phyloP scores from a whole-genome alignment of 2,329 filamentous ascomycete genomes.

The Pseudogymnoascus sp. region DNA sequence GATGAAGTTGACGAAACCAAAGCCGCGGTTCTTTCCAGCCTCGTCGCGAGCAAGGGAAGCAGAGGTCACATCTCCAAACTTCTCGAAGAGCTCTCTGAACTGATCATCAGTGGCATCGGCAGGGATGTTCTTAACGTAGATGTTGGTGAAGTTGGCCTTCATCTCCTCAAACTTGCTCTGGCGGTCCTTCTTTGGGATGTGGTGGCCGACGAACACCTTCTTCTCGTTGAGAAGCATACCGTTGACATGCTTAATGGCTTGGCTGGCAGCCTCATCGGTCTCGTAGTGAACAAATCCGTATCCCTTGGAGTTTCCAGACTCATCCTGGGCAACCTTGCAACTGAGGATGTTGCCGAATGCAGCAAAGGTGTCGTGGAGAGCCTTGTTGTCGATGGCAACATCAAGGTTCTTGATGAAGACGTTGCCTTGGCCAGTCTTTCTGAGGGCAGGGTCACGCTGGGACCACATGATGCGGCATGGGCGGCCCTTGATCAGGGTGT shows the following conservation, averaged over 20 bases:
- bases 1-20: conserved; percentile 93
- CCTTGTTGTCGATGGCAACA: conserved; percentile 98
- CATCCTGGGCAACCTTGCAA: conserved; percentile 99
- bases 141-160: conserved; percentile 99
- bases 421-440: conserved; percentile 98
- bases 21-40: conserved; percentile 82
- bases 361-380: conserved; percentile 97
- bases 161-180: conserved; percentile 99
- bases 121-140: conserved; percentile 98
- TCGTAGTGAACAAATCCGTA: conserved; percentile 99
- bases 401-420: conserved; percentile 99
- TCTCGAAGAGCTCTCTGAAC: conserved; percentile 88
- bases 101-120: conserved; percentile 81
- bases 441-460: conserved; percentile 95
- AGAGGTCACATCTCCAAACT: conserved; percentile 89
- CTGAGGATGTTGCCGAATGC: conserved; percentile 98
- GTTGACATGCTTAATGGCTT: conserved; percentile 99
- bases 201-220: conserved; percentile 98
- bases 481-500: conserved; percentile 97
- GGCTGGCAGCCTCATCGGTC: conserved; percentile 91
- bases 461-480: conserved; percentile 99
- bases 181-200: conserved; percentile 99
- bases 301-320: conserved; percentile 93
- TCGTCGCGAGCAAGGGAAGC: conserved; percentile 91
- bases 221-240: conserved; percentile 99